phyloP scores from a whole-genome alignment of 768 basidiomycete genomes.

The Hericium coralloides region DNA sequence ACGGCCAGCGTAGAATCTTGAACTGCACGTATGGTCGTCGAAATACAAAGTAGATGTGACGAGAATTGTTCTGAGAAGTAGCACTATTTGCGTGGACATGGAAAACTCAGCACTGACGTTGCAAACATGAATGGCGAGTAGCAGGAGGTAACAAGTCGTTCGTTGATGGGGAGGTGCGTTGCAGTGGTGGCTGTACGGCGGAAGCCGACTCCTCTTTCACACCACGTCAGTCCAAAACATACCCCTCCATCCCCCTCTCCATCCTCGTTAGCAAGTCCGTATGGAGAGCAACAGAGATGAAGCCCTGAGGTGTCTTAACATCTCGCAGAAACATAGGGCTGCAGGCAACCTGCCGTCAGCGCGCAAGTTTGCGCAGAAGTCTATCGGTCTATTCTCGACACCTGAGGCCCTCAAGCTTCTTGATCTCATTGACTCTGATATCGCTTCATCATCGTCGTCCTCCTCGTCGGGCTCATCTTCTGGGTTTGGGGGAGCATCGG shows the following conservation, averaged over 20 bases:
- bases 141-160: too few relatives aligned
- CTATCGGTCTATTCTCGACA: slow-evolving; percentile 72
- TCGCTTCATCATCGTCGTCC: slow-evolving; percentile 30
- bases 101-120: too few relatives aligned
- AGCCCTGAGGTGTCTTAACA: slow-evolving; percentile 69
- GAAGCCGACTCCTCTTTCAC: too few relatives aligned
- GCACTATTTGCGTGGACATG: too few relatives aligned
- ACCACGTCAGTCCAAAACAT: too few relatives aligned
- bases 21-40: too few relatives aligned
- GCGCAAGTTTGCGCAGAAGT: slow-evolving; percentile 85
- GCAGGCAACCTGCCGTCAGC: slow-evolving; percentile 69
- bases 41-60: too few relatives aligned
- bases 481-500: slow-evolving; percentile 18
- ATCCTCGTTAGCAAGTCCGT: too few relatives aligned
- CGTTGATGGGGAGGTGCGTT: not conserved
- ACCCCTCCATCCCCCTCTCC: too few relatives aligned
- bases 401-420: slow-evolving; percentile 65
- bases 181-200: not conserved
- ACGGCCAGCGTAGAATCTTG: too few relatives aligned
- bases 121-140: too few relatives aligned
- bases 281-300: slow-evolving; percentile 93
- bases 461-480: slow-evolving; percentile 25
- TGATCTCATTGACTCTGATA: slow-evolving; percentile 52
- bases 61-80: too few relatives aligned
- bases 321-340: slow-evolving; percentile 69